A percentile compares a stretch with the other conserved stretches of the same genome.
These are phyloP conservation scores for Clonostachys sp. DNA, from an alignment of 2,329 filamentous ascomycete genomes.

Conservation along the genomic window DNA sequence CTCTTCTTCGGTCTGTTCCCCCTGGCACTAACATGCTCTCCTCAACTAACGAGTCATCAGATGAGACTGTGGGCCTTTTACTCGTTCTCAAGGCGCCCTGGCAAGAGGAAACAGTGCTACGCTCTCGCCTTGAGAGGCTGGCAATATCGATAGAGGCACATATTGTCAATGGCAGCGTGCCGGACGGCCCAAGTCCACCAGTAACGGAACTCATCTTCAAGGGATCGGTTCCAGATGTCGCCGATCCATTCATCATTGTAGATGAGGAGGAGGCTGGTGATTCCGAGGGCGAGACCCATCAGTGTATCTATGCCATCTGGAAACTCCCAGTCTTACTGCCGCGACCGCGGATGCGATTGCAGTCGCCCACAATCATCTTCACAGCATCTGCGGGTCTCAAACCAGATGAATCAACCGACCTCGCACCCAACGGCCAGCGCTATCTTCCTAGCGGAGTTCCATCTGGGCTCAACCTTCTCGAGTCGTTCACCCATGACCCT, in stretches of 20 bases:
- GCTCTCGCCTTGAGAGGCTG: conserved; percentile 57
- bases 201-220: conserved; percentile 57
- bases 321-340: conserved; percentile 53
- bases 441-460: conserved; percentile 68
- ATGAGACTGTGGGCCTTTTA: conserved; percentile 68
- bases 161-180: conserved; percentile 48
- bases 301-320: conserved; percentile 53
- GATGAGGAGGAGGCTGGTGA: conserved; percentile 27
- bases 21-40: conserved; percentile 15
- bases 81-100: conserved; percentile 63
- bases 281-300: conserved; percentile 14
- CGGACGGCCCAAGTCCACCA: conserved; percentile 40
- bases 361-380: conserved; percentile 64
- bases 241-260: conserved; percentile 45
- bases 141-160: conserved; percentile 63
- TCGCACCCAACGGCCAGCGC: conserved; percentile 36
- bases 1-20: conserved; percentile 65
- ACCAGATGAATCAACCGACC: conserved; percentile 30
- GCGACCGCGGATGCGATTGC: conserved; percentile 60
- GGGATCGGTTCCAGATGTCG: conserved; percentile 41
- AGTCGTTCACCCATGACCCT: conserved; percentile 65
- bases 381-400: conserved; percentile 56
- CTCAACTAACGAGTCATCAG: conserved; percentile 30
- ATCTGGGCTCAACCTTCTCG: conserved; percentile 71
- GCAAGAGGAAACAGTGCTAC: conserved; percentile 50